Evolutionary conservation across 257 asterid genomes (phyloP).

Genomic region (Petrea volubilis): DNA sequence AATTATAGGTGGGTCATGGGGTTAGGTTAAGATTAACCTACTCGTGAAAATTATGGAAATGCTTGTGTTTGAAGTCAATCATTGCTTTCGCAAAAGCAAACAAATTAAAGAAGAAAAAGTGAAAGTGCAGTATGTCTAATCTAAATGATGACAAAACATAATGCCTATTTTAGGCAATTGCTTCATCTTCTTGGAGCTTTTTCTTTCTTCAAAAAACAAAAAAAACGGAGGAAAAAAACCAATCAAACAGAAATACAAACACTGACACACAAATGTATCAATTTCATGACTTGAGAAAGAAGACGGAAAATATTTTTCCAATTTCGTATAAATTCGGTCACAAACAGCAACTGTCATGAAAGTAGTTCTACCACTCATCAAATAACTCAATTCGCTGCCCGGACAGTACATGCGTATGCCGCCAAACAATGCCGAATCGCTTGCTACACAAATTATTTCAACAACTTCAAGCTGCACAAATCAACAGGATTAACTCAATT

Average conservation of each 20-base stretch:
- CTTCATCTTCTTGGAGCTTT: too few species aligned
- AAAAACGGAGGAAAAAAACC: too few species aligned
- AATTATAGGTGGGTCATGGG: background rate
- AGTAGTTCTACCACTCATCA: too few species aligned
- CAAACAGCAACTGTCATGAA: too few species aligned
- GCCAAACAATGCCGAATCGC: background rate
- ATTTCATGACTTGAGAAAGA: too few species aligned
- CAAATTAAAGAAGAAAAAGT: too few species aligned
- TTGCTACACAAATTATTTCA: slow-evolving; percentile 6
- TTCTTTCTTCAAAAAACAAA: too few species aligned
- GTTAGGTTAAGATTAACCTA: slow-evolving; percentile 39
- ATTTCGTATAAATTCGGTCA: too few species aligned
- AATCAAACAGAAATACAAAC: too few species aligned
- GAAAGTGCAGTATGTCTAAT: background rate
- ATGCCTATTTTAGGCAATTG: too few species aligned
- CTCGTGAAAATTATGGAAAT: slow-evolving; percentile 16
- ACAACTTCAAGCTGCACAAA: background rate
- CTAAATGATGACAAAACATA: too few species aligned
- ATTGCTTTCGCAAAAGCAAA: background rate
- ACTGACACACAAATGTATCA: too few species aligned
- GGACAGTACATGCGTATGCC: background rate
- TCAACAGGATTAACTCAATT: background rate
- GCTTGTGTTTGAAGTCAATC: slow-evolving; percentile 38
- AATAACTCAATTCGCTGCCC: background rate
- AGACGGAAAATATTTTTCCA: background rate